Conservation (phyloP, 2,329 filamentous ascomycete species). For the Peltaster fructicola region DNA sequence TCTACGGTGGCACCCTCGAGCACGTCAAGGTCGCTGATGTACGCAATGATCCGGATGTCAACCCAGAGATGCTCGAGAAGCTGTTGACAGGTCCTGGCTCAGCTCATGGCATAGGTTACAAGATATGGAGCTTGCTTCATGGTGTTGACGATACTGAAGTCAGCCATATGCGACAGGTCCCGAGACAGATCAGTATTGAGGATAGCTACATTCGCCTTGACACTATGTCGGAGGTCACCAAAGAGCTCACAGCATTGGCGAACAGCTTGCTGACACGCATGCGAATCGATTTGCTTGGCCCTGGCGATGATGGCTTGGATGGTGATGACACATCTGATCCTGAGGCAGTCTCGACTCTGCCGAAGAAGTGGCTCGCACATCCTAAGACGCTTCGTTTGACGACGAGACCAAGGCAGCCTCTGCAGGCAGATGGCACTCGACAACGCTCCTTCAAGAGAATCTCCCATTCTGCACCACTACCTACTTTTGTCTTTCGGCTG, state of each 20-base stretch:
- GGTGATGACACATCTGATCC: slow-evolving; percentile 15
- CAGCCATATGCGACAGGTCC: slow-evolving; percentile 50
- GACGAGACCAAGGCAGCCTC: slow-evolving; percentile 44
- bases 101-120: slow-evolving; percentile 51
- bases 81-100: slow-evolving; percentile 53
- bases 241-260: slow-evolving; percentile 51
- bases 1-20: slow-evolving; percentile 34
- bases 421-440: slow-evolving; percentile 35
- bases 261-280: slow-evolving; percentile 59
- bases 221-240: slow-evolving; percentile 42
- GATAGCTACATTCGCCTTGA: slow-evolving; percentile 69
- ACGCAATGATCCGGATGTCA: slow-evolving; percentile 44
- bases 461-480: slow-evolving; percentile 58
- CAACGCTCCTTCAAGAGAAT: slow-evolving; percentile 47
- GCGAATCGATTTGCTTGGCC: slow-evolving; percentile 53
- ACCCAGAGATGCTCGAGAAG: slow-evolving; percentile 45
- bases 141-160: slow-evolving; percentile 65
- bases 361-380: slow-evolving; percentile 52
- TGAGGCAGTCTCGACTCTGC: slow-evolving; percentile 4
- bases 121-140: slow-evolving; percentile 63
- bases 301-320: slow-evolving; percentile 21
- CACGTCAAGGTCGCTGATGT: slow-evolving; percentile 48
- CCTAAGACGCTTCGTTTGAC: slow-evolving; percentile 70
- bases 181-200: slow-evolving; percentile 84
- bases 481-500: slow-evolving; percentile 53